A percentile compares a stretch with the other conserved stretches of the same genome.
phyloP scores from a whole-genome alignment of 164 flowering plant genomes.

The Nymphaea thermarum region DNA sequence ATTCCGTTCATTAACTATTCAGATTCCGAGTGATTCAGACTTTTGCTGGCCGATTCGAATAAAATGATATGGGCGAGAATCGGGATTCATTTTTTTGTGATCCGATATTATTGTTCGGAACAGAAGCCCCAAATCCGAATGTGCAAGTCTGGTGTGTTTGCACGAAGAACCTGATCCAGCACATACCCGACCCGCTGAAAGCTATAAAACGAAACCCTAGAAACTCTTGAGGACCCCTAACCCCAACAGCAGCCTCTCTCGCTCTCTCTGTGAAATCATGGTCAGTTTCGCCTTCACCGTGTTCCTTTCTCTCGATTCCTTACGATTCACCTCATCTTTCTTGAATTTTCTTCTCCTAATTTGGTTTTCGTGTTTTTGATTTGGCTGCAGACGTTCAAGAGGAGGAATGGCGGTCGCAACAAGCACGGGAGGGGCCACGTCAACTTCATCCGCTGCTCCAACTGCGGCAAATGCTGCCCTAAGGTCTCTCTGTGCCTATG shows the following conservation, averaged over 20 bases:
- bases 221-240: neutral
- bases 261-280: neutral
- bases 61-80: too few relatives aligned
- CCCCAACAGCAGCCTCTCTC: neutral
- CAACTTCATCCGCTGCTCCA: slow-evolving; percentile 88
- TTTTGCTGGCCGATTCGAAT: too few relatives aligned
- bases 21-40: too few relatives aligned
- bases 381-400: slow-evolving; percentile 60
- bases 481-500: slow-evolving; percentile 32
- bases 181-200: too few relatives aligned
- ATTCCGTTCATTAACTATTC: too few relatives aligned
- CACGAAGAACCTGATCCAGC: too few relatives aligned
- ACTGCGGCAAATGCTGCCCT: slow-evolving; percentile 95
- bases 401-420: slow-evolving; percentile 95
- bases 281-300: neutral
- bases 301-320: neutral
- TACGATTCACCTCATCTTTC: neutral
- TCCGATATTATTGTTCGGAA: too few relatives aligned
- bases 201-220: neutral
- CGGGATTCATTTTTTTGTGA: too few relatives aligned
- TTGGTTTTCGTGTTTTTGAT: neutral
- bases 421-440: slow-evolving; percentile 95
- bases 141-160: too few relatives aligned
- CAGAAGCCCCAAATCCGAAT: too few relatives aligned
- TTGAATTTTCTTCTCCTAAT: neutral